Evolutionary conservation across 2,329 filamentous ascomycete species (phyloP), one percentile per base, ranked within the genome.

Genomic region (Onygenales sp.): DNA sequence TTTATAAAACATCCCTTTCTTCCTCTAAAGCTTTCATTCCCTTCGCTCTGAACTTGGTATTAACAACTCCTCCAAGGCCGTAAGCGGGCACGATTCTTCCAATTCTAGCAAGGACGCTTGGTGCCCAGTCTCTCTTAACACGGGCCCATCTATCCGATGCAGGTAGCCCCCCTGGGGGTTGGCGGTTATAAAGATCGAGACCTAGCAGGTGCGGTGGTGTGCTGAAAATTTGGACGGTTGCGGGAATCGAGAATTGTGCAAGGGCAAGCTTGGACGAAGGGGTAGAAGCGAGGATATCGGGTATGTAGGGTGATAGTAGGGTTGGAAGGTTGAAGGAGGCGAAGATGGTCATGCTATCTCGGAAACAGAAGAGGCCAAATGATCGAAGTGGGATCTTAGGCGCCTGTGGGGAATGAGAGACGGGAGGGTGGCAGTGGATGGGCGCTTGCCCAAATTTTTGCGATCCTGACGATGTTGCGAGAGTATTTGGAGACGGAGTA

Each of bases 311-410:
- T 0, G 87, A 88, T 8, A 96, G 76, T 2, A 93, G 65, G 0
- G 88, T 81, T 0, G 92, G 92, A 2, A 95, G 74, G 66, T 96
- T 96, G 78, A 96, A 97, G 10, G 83, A 88, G 4, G 89, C 89
- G 68, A 94, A 95, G 62, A 95, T 90, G 50, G 91, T 95, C 57
- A 95, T 73, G 70, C 85, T 88, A 72, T 96, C 91, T 61, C 91
- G 83, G 52, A 86, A 65, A 2, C 87, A 84, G 75, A 95, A 96
- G 54, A 95, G 81, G 0, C 78, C 74, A 70, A 90, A 93, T 7
- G 84, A 87, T 1, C 85, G 75, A 34, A 82, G 70, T 0, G 87
- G 84, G 0, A 95, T 85, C 50, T 62, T 64, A 3, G 57, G 74
- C 43, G 63, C 36, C 54, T 62, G 44, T 51, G 61, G 36, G 6